phyloP scores from a whole-genome alignment of 495 filamentous ascomycete species.

The Viridothelium virens region DNA sequence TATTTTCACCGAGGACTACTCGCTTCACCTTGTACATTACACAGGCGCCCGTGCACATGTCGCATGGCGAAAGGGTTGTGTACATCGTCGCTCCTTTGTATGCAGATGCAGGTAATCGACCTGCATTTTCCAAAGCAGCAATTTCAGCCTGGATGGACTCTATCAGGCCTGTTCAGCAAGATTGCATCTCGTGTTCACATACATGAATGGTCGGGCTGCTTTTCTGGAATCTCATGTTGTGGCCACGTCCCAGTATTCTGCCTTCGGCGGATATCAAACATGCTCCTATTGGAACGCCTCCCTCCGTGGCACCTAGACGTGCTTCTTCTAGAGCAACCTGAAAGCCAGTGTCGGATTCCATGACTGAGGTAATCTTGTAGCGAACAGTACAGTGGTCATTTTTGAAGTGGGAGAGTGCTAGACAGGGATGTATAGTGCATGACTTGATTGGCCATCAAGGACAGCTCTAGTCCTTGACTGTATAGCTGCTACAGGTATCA shows the following conservation, averaged over 20 bases:
- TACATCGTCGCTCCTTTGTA: conserved; percentile 78
- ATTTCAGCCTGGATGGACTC: conserved; percentile 59
- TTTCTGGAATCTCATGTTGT: conserved; percentile 76
- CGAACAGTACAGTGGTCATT: no score
- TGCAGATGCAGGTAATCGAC: conserved; percentile 61
- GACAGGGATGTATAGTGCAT: no score
- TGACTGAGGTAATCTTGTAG: neutral
- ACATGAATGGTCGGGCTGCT: conserved; percentile 70
- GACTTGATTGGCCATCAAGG: no score
- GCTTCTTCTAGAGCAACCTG: conserved; percentile 66
- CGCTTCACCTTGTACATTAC: conserved; percentile 71
- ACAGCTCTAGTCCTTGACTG: no score
- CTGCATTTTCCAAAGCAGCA: conserved; percentile 68
- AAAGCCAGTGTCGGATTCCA: conserved; percentile 12
- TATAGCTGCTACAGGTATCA: no score
- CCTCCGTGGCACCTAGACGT: conserved; percentile 57
- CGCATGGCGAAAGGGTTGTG: conserved; percentile 78
- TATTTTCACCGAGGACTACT: conserved; percentile 80
- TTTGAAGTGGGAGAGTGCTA: no score
- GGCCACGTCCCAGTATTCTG: conserved; percentile 67
- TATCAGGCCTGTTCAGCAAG: conserved; percentile 9
- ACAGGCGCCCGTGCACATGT: conserved; percentile 83
- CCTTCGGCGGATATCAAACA: conserved; percentile 63
- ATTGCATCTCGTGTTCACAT: conserved; percentile 22
- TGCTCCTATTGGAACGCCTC: conserved; percentile 77